Conservation (phyloP, 2,329 filamentous ascomycete species). For the Colletotrichum aenigma region DNA sequence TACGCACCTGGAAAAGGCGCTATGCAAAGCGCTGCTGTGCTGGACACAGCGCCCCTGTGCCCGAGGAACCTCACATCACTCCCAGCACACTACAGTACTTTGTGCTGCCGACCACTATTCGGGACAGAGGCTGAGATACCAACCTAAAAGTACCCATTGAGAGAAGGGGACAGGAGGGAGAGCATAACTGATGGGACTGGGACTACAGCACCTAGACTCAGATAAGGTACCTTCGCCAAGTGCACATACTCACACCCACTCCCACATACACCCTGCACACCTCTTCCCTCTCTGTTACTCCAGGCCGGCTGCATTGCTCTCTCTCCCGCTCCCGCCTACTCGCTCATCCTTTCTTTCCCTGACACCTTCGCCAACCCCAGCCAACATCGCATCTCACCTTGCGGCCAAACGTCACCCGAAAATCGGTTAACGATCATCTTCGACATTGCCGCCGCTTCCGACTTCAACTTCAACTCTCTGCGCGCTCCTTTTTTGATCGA, state of each 20-base stretch:
- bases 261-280: neutral
- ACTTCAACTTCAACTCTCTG: neutral
- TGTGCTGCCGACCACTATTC: neutral
- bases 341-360: neutral
- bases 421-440: constrained; percentile 7
- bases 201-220: neutral
- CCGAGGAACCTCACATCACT: neutral
- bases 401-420: constrained; percentile 37
- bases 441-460: neutral
- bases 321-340: constrained; percentile 22
- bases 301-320: neutral
- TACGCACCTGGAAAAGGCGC: neutral
- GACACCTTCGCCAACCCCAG: neutral
- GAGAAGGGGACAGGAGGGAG: neutral
- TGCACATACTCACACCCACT: neutral
- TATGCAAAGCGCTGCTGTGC: neutral
- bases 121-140: neutral
- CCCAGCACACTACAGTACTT: neutral
- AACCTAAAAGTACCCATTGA: neutral
- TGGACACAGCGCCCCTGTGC: neutral
- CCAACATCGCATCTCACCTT: constrained; percentile 26
- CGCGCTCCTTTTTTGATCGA: neutral
- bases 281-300: neutral
- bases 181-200: neutral
- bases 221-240: neutral